Evolutionary conservation across 345 rosid species (phyloP).

Genomic region (Eucalyptus lansdowneana): DNA sequence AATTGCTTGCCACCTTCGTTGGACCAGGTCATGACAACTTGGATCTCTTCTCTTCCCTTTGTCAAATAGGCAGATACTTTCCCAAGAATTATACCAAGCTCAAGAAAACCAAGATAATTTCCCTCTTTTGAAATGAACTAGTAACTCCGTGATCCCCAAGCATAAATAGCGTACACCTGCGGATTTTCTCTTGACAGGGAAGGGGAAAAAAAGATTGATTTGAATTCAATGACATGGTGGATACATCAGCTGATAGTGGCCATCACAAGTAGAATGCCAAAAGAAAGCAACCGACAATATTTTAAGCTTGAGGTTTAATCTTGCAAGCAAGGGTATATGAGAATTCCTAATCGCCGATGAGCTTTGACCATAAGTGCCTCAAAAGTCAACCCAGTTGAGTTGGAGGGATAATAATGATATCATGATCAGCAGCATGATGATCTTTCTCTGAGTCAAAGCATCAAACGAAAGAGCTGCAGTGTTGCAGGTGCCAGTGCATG

Average conservation of each 20-base stretch:
- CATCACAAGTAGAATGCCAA: background rate
- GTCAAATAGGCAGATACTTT: background rate
- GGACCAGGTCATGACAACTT: no score
- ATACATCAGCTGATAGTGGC: background rate
- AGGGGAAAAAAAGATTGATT: background rate
- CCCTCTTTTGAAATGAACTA: background rate
- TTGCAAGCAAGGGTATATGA: background rate
- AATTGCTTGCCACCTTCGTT: rapidly evolving
- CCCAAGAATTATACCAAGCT: background rate
- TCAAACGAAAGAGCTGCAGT: background rate
- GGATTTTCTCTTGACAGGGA: background rate
- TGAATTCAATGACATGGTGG: background rate
- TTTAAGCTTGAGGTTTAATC: background rate
- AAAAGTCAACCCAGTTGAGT: background rate
- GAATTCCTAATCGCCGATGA: background rate
- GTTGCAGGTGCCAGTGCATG: background rate
- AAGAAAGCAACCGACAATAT: background rate
- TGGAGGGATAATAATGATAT: background rate
- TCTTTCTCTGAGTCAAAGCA: background rate
- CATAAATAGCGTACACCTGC: background rate
- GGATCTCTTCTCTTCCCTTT: background rate
- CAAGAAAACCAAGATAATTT: background rate
- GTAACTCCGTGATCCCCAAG: background rate
- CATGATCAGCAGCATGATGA: background rate
- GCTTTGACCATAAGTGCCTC: background rate